phyloP scores from a whole-genome alignment of 192 early-diverging fungal genomes.

The Podila verticillata region DNA sequence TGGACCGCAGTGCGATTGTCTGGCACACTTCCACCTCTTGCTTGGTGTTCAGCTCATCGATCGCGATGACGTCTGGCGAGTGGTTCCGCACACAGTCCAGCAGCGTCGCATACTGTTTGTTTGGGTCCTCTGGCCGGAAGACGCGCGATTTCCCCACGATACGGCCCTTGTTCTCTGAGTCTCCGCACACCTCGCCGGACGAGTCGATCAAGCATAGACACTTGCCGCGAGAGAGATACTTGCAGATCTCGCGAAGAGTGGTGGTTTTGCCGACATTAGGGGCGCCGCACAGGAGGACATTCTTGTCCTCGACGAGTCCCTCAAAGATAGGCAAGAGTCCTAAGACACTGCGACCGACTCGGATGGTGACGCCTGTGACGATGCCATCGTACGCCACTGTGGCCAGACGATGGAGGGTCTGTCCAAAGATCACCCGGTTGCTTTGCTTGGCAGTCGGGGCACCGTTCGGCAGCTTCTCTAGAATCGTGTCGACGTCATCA shows the following conservation, averaged over 20 bases:
- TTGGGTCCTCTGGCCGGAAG: slow-evolving; percentile 10
- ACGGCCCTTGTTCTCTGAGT: background rate
- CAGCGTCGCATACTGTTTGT: slow-evolving; percentile 7
- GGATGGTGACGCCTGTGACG: no score
- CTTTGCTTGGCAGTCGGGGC: background rate
- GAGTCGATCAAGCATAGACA: slow-evolving; percentile 25
- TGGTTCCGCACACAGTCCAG: slow-evolving; percentile 20
- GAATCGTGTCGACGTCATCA: background rate
- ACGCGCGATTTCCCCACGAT: slow-evolving; percentile 12
- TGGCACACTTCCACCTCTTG: no score
- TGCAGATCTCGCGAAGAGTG: slow-evolving; percentile 13
- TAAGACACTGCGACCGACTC: slow-evolving; percentile 10
- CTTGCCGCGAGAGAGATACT: slow-evolving; percentile 12
- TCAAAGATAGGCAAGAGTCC: slow-evolving; percentile 10
- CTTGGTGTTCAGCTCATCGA: slow-evolving; percentile 18
- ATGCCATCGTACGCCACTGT: slow-evolving; percentile 13
- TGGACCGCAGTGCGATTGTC: no score
- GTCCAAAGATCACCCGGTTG: slow-evolving; percentile 21
- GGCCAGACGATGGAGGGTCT: slow-evolving; percentile 16
- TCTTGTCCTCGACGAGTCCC: slow-evolving; percentile 3
- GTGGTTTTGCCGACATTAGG: slow-evolving; percentile 23
- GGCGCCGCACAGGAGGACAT: slow-evolving; percentile 13
- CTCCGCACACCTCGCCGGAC: slow-evolving; percentile 21
- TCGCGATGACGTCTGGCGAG: slow-evolving; percentile 14
- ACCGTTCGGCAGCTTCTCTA: slow-evolving; percentile 5